A percentile compares a stretch with the other conserved stretches of the same genome.
phyloP scores from a whole-genome alignment of 805 yeast species.

The Teunomyces atbi region DNA sequence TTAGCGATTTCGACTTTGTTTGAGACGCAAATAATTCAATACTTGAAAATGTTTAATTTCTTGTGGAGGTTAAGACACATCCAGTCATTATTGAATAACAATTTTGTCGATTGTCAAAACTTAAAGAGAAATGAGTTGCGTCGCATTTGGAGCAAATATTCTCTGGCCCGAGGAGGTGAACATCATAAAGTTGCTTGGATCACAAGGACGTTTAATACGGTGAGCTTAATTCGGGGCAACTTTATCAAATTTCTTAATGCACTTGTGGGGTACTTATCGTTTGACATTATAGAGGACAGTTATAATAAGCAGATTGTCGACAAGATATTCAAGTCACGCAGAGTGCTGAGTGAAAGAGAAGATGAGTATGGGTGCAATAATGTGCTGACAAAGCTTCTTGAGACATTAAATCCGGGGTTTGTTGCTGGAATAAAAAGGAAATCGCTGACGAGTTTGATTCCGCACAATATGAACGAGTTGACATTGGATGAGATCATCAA shows the following conservation, averaged over 20 bases:
- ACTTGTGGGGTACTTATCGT: slow-evolving; percentile 41
- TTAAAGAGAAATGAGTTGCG: slow-evolving; percentile 27
- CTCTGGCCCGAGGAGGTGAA: not conserved
- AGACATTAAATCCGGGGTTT: slow-evolving; percentile 12
- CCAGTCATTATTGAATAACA: slow-evolving; percentile 46
- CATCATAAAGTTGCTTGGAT: slow-evolving; percentile 30
- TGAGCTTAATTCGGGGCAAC: slow-evolving; percentile 38
- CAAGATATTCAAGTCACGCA: slow-evolving; percentile 20
- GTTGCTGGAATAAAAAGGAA: slow-evolving; percentile 5
- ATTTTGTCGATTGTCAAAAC: slow-evolving; percentile 25
- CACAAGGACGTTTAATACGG: slow-evolving; percentile 28
- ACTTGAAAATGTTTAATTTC: slow-evolving; percentile 79
- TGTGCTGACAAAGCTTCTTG: slow-evolving; percentile 11
- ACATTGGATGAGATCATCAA: slow-evolving; percentile 51
- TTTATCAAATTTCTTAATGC: slow-evolving; percentile 42
- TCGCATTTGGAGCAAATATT: slow-evolving; percentile 7
- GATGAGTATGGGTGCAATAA: slow-evolving; percentile 9
- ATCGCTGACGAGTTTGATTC: not conserved
- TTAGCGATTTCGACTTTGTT: slow-evolving; percentile 49
- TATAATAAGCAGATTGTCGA: slow-evolving; percentile 23
- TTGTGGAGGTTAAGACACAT: slow-evolving; percentile 76
- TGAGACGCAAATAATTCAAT: slow-evolving; percentile 34
- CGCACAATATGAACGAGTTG: slow-evolving; percentile 24
- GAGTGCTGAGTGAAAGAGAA: slow-evolving; percentile 3
- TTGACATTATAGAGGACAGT: slow-evolving; percentile 46